Base-by-base conservation (phyloP, 805 yeast species). In the Candida stauntonica region DNA sequence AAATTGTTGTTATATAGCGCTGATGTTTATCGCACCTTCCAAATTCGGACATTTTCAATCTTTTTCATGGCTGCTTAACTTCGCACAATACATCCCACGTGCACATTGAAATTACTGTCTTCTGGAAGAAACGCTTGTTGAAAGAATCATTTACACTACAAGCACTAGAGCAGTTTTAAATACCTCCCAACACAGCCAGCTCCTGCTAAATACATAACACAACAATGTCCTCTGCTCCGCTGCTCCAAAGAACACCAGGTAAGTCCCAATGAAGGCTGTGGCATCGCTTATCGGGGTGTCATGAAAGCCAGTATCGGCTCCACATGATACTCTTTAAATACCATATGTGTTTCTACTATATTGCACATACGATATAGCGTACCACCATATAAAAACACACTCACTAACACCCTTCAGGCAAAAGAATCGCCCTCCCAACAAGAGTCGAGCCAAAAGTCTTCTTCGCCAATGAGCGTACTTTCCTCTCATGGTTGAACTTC, bases 371-470 rank as follows among this genome's bases (percentile, higher is more conserved):
- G 9, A 21, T 21, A 26, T 26, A 26, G 11, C 24, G 24, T 21
- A 21, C 7, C 12, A 21, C 24, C 13, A 26, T 21, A 28, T n/a
- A 7, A 17, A 19, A 29, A 16, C 21, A 12, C 36, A 39, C 42
- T 38, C 42, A 42, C 46, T 36, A 7, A n/a, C 18, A 5, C 14
- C 29, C 17, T 15, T 23, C 57, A 48, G 81, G 82, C 44, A 93
- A 93, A 66, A 82, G 98, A 68, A 93, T 93, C 51, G 98, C 99
- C 4, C 73, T 93, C 39, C 99, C 99, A 34, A 94, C 97, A 15
- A 77, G 99, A 48, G 97, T 93, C 17, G 99, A 93, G 67, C 99
- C 99, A 50, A 93, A 93, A 66, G 99, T 93, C 19, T 93, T 94
- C 69, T 93, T 93, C 58, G 99, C 99, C 59, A 93, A 93, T 61